A percentile compares a stretch with the other conserved stretches of the same genome.
These are phyloP conservation scores for Penicillium decumbens DNA, from an alignment of 2,329 filamentous ascomycete species.

Conservation along the genomic window DNA sequence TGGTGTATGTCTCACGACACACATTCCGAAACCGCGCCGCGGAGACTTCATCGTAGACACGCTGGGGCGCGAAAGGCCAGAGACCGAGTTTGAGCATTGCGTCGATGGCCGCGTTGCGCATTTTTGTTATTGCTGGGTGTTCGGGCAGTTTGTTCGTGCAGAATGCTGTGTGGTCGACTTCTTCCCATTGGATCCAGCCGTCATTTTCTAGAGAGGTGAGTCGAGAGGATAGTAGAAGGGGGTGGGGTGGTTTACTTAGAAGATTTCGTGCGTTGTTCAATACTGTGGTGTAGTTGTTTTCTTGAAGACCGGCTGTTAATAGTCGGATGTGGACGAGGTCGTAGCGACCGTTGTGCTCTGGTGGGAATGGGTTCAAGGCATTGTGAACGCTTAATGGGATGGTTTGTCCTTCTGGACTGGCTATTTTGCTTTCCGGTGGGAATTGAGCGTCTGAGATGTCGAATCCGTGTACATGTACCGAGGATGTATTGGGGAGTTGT, in stretches of 20 bases:
- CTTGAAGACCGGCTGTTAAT: constrained; percentile 25
- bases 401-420: constrained; percentile 5
- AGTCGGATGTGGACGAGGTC: constrained; percentile 32
- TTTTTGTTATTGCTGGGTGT: constrained; percentile 1
- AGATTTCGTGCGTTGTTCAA: constrained; percentile 26
- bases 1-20: constrained; percentile 11
- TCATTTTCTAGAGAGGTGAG: constrained; percentile 17
- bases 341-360: constrained; percentile 25
- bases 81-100: constrained; percentile 15
- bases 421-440: constrained; percentile 13
- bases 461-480: constrained; percentile 26
- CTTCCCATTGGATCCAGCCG: constrained; percentile 30
- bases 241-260: constrained; percentile 21
- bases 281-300: constrained; percentile 17
- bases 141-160: constrained; percentile 12
- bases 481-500: constrained; percentile 2
- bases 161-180: constrained; percentile 20
- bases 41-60: constrained; percentile 12
- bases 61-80: constrained; percentile 8
- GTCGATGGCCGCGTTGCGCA: constrained; percentile 8
- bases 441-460: constrained; percentile 32
- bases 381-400: constrained; percentile 22
- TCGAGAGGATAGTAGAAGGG: background rate
- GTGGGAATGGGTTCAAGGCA: constrained; percentile 24
- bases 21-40: constrained; percentile 8